Percentiles rank a stretch among this genome's conserved stretches.
These are phyloP conservation scores for Acrocalymma vagum DNA, from an alignment of 2,329 filamentous ascomycete species.

Conservation along the genomic window DNA sequence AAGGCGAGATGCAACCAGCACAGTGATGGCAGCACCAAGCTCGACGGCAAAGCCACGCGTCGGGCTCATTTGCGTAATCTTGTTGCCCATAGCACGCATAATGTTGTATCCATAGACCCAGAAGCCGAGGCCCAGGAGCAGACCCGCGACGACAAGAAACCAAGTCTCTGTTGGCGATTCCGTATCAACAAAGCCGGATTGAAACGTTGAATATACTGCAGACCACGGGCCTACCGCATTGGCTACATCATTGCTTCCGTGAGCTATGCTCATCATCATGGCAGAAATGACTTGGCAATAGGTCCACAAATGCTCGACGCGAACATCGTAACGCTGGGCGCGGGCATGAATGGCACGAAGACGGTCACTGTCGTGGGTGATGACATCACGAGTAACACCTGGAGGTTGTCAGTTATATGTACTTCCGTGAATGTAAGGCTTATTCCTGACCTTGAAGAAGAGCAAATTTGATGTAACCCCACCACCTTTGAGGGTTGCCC, in stretches of 20 bases:
- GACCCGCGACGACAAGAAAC: constrained; percentile 66
- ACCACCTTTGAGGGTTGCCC: constrained; percentile 38
- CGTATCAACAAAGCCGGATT: constrained; percentile 54
- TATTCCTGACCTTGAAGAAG: constrained; percentile 48
- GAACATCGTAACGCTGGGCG: constrained; percentile 56
- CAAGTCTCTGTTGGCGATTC: constrained; percentile 65
- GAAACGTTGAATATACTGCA: constrained; percentile 69
- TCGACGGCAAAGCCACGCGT: constrained; percentile 56
- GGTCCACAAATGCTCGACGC: constrained; percentile 59
- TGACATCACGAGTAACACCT: constrained; percentile 53
- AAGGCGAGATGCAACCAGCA: constrained; percentile 69
- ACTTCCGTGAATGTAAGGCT: neutral
- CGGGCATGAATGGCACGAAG: constrained; percentile 51
- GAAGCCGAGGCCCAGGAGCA: constrained; percentile 63
- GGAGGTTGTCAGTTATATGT: neutral
- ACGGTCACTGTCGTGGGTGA: constrained; percentile 49
- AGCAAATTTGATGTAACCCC: constrained; percentile 53
- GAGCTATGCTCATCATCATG: constrained; percentile 76
- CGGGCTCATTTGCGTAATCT: constrained; percentile 68
- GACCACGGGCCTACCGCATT: constrained; percentile 66
- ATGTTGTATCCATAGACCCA: constrained; percentile 72
- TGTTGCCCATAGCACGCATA: constrained; percentile 69
- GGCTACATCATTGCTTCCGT: constrained; percentile 73
- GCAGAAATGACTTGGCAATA: constrained; percentile 59
- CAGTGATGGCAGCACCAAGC: constrained; percentile 63